Conservation (phyloP, 2,329 filamentous ascomycete genomes). For the Alternaria arbusti region DNA sequence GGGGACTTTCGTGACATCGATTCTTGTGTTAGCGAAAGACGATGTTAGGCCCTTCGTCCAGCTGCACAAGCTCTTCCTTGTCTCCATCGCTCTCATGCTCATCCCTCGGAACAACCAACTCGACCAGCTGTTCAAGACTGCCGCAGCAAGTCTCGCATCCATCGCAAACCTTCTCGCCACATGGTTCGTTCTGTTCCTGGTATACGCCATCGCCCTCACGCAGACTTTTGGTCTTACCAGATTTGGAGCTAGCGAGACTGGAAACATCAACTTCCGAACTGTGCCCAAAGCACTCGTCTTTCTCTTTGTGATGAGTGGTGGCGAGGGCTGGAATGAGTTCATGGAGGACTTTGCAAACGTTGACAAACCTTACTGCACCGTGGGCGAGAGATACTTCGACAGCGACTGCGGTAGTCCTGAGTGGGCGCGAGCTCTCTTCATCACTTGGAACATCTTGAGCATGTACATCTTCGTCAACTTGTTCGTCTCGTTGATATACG, state of each 20-base stretch:
- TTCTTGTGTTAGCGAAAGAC: constrained; percentile 71
- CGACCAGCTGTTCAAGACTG: constrained; percentile 98
- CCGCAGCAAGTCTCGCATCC: constrained; percentile 86
- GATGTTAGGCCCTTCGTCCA: constrained; percentile 69
- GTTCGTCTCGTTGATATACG: constrained; percentile 98
- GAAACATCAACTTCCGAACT: constrained; percentile 89
- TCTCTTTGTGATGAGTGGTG: constrained; percentile 89
- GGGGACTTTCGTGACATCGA: constrained; percentile 82
- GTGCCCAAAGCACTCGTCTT: constrained; percentile 94
- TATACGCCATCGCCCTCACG: constrained; percentile 94
- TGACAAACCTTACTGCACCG: constrained; percentile 79
- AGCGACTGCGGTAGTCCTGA: constrained; percentile 91
- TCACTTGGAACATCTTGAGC: constrained; percentile 98
- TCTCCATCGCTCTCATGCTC: constrained; percentile 84
- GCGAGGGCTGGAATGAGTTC: constrained; percentile 94
- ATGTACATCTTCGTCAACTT: constrained; percentile 99
- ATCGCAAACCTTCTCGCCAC: constrained; percentile 94
- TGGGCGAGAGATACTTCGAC: constrained; percentile 73
- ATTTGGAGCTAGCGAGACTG: constrained; percentile 74
- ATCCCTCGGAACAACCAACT: constrained; percentile 97
- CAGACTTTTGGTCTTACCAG: constrained; percentile 95
- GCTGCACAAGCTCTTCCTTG: constrained; percentile 92
- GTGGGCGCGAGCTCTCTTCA: constrained; percentile 90
- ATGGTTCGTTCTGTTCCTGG: constrained; percentile 95
- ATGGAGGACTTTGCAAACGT: constrained; percentile 95